These are phyloP conservation scores for Raffaelea ambrosiae DNA, from an alignment of 2,329 filamentous ascomycete species.

Conservation along the genomic window DNA sequence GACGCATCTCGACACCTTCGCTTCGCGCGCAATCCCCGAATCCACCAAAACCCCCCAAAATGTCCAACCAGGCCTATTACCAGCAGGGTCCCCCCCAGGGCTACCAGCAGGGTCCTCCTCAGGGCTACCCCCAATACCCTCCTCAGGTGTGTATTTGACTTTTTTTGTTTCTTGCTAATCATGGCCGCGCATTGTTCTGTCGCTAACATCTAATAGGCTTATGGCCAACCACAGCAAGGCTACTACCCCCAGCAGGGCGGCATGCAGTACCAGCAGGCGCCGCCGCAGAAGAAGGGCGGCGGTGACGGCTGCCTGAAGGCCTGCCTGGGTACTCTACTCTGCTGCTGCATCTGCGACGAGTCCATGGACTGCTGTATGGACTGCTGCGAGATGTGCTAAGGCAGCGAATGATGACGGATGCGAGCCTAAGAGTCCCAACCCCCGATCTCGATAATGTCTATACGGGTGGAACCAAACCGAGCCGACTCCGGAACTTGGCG, in stretches of 20 bases:
- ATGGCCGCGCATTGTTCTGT: not conserved
- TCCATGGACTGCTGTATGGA: conserved; percentile 41
- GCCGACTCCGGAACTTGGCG: too few species aligned
- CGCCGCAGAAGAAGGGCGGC: conserved; percentile 24
- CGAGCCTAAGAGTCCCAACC: too few species aligned
- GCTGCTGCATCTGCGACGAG: conserved; percentile 42
- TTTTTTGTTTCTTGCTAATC: not conserved
- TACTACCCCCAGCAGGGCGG: conserved; percentile 33
- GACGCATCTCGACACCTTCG: too few species aligned
- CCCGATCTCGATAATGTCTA: not conserved
- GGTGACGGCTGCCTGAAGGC: conserved; percentile 31
- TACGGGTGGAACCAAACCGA: not conserved
- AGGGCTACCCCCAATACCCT: conserved; percentile 32
- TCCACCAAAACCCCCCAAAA: conserved; percentile 14
- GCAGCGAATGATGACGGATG: not conserved
- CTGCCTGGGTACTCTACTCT: conserved; percentile 32
- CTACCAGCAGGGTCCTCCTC: conserved; percentile 14
- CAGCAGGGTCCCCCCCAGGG: conserved; percentile 22
- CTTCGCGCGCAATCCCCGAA: not conserved
- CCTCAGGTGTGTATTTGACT: conserved; percentile 27
- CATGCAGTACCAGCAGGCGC: conserved; percentile 36
- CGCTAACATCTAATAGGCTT: conserved; percentile 20
- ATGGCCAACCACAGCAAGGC: conserved; percentile 27
- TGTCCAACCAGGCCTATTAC: conserved; percentile 29
- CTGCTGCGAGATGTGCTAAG: conserved; percentile 33